Evolutionary conservation across 1,139 yeast species (phyloP).

Genomic region (Kazachstania sp.): DNA sequence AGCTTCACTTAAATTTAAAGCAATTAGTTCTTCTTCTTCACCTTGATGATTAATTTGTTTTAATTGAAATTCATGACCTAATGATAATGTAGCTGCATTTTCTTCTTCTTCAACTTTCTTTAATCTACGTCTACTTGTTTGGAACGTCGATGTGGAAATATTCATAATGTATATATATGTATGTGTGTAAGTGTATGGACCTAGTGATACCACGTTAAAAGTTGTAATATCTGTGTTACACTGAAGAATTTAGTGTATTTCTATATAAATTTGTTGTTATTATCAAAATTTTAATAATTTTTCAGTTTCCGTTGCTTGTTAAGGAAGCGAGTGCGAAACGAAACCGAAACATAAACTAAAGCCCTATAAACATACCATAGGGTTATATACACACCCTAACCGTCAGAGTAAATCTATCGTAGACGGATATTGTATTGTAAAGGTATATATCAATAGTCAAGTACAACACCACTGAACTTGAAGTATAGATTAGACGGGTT

Average conservation of each 20-base stretch:
- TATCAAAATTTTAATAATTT: background rate
- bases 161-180: slow-evolving; percentile 46
- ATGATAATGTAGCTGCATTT: slow-evolving; percentile 74
- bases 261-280: background rate
- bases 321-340: no score
- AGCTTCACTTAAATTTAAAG: slow-evolving; percentile 83
- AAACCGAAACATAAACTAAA: background rate
- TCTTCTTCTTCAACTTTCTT: slow-evolving; percentile 73
- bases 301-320: no score
- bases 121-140: slow-evolving; percentile 68
- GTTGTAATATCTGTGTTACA: no score
- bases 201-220: no score
- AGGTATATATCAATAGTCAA: no score
- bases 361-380: background rate
- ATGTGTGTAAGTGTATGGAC: background rate
- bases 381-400: no score
- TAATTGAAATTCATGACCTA: slow-evolving; percentile 88
- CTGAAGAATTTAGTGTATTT: no score
- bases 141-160: slow-evolving; percentile 81
- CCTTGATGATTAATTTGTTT: slow-evolving; percentile 78
- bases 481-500: no score
- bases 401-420: no score
- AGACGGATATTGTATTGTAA: no score
- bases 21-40: slow-evolving; percentile 64
- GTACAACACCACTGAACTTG: no score